phyloP scores from a whole-genome alignment of 805 yeast genomes.

The Candida michaelii region DNA sequence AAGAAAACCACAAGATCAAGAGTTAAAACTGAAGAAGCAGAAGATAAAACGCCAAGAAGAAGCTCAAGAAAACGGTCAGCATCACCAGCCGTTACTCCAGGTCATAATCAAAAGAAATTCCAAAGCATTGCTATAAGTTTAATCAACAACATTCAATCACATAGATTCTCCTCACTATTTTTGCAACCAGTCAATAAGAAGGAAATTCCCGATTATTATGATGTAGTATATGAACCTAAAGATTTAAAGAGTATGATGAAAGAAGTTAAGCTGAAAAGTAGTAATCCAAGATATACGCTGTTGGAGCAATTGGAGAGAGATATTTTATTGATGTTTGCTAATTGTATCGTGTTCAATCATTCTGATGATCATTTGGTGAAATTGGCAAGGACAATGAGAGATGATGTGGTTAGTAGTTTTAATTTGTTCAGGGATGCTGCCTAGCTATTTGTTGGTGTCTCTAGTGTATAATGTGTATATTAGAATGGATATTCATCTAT shows the following conservation, averaged over 20 bases:
- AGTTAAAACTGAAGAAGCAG: slow-evolving; percentile 6
- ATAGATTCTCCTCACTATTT: slow-evolving; percentile 73
- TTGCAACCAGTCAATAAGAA: slow-evolving; percentile 63
- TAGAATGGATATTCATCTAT: background rate
- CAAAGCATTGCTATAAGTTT: slow-evolving; percentile 62
- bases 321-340: slow-evolving; percentile 75
- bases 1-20: background rate
- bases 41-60: slow-evolving; percentile 14
- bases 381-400: slow-evolving; percentile 70
- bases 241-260: slow-evolving; percentile 65
- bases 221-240: slow-evolving; percentile 60
- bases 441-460: too few species aligned
- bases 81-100: slow-evolving; percentile 19
- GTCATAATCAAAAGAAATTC: slow-evolving; percentile 49
- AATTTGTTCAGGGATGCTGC: slow-evolving; percentile 56
- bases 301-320: slow-evolving; percentile 66
- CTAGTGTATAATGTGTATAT: slow-evolving; percentile 4
- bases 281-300: slow-evolving; percentile 45
- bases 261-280: slow-evolving; percentile 46
- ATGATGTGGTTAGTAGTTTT: slow-evolving; percentile 58
- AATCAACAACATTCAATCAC: slow-evolving; percentile 63
- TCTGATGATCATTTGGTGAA: slow-evolving; percentile 59
- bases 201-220: slow-evolving; percentile 70
- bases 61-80: slow-evolving; percentile 15
- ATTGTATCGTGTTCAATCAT: slow-evolving; percentile 79